Percentiles rank a stretch among this genome's conserved stretches.
Conservation (phyloP, 768 basidiomycete genomes). For the Mycena galopus region DNA sequence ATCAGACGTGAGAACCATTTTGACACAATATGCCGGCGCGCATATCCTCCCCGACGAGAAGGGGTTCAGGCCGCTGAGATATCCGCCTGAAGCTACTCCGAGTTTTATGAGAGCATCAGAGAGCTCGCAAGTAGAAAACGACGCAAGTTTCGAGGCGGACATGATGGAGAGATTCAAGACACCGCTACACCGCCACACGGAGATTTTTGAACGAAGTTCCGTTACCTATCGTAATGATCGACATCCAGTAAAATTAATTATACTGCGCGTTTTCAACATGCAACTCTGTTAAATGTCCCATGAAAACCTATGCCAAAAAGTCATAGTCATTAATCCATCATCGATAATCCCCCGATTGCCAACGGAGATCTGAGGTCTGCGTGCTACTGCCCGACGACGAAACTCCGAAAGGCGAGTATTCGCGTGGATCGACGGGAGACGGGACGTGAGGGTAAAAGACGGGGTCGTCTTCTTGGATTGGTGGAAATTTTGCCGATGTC, state of each 20-base stretch:
- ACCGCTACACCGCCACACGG: slow-evolving; percentile 1
- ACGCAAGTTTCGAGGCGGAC: slow-evolving; percentile 37
- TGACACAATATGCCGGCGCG: slow-evolving; percentile 89
- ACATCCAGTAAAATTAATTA: slow-evolving; percentile 7
- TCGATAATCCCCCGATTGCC: background rate
- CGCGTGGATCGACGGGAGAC: slow-evolving; percentile 12
- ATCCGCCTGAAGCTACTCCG: slow-evolving; percentile 76
- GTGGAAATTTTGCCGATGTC: slow-evolving; percentile 13
- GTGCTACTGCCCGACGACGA: slow-evolving; percentile 31
- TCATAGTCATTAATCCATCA: slow-evolving; percentile 4
- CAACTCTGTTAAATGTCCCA: slow-evolving; percentile 15
- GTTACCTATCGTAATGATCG: background rate
- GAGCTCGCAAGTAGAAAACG: slow-evolving; percentile 83
- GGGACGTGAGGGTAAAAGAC: slow-evolving; percentile 23
- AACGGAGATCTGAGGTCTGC: slow-evolving; percentile 17
- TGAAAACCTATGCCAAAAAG: slow-evolving; percentile 4
- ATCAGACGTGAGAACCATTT: slow-evolving; percentile 77
- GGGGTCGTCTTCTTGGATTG: slow-evolving; percentile 4
- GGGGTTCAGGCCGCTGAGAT: slow-evolving; percentile 82
- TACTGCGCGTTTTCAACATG: background rate
- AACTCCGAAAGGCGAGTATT: slow-evolving; percentile 27
- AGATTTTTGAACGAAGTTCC: background rate
- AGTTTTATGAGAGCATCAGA: slow-evolving; percentile 93
- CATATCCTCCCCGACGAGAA: slow-evolving; percentile 67
- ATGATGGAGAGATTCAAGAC: background rate